Conservation (phyloP, 2,329 filamentous ascomycete species). For the Talaromyces atroroseus region DNA sequence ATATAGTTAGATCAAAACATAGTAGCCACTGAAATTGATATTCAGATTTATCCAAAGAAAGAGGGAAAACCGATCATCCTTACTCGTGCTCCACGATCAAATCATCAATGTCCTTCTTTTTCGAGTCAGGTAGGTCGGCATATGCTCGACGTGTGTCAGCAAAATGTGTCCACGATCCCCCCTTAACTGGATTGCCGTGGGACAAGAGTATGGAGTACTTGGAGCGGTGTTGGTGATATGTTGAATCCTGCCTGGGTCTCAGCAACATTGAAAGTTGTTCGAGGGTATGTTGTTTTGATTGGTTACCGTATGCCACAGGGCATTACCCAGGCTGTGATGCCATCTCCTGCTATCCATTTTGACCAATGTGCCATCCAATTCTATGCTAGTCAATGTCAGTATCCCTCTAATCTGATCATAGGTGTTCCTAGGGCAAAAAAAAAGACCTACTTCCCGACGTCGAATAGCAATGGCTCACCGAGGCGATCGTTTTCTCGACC, state of each 20-base stretch:
- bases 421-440: too few relatives aligned
- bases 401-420: too few relatives aligned
- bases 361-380: slow-evolving; percentile 18
- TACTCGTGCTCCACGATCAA: slow-evolving; percentile 18
- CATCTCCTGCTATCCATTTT: slow-evolving; percentile 18
- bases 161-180: slow-evolving; percentile 20
- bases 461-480: slow-evolving; percentile 20
- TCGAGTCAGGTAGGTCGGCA: slow-evolving; percentile 15
- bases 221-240: slow-evolving; percentile 23
- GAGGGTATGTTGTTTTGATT: too few relatives aligned
- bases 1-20: too few relatives aligned
- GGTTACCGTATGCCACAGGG: slow-evolving; percentile 22
- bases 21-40: too few relatives aligned
- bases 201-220: slow-evolving; percentile 22
- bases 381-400: slow-evolving; percentile 10
- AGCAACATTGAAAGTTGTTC: not conserved
- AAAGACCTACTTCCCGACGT: slow-evolving; percentile 20
- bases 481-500: slow-evolving; percentile 23
- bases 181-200: slow-evolving; percentile 17
- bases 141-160: slow-evolving; percentile 20
- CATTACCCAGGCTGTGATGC: slow-evolving; percentile 23
- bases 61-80: not conserved
- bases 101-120: slow-evolving; percentile 15
- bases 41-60: too few relatives aligned
- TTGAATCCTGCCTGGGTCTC: slow-evolving; percentile 17